These are phyloP conservation scores for Aspergillus sergii DNA, from an alignment of 2,329 filamentous ascomycete genomes.

Conservation along the genomic window DNA sequence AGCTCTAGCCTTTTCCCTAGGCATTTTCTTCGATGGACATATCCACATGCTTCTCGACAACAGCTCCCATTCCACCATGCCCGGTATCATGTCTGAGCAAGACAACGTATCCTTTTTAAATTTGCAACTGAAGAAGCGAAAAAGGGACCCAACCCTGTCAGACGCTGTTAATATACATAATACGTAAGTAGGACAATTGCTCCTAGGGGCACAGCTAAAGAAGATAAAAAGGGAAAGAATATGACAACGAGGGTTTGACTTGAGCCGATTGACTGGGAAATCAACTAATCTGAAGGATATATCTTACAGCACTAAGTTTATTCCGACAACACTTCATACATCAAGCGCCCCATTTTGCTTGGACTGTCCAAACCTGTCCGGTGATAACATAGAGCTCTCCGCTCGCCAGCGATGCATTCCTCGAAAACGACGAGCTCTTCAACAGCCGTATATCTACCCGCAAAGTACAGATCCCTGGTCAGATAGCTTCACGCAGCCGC, in stretches of 20 bases:
- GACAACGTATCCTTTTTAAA: constrained; percentile 5
- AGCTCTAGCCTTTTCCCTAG: not conserved
- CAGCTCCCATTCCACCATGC: constrained; percentile 12
- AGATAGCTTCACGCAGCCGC: not conserved
- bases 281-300: not conserved
- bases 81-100: constrained; percentile 14
- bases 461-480: constrained; percentile 11
- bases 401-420: constrained; percentile 13
- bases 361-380: constrained; percentile 12
- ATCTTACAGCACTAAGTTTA: constrained; percentile 10
- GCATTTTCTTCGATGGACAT: constrained; percentile 7
- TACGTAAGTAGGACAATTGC: constrained; percentile 14
- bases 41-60: constrained; percentile 2
- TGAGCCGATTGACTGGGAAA: not conserved
- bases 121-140: constrained; percentile 28
- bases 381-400: constrained; percentile 15
- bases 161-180: constrained; percentile 17
- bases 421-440: constrained; percentile 21
- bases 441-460: constrained; percentile 20
- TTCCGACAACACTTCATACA: constrained; percentile 19
- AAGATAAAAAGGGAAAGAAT: not conserved
- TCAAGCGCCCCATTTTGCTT: constrained; percentile 18
- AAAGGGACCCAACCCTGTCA: constrained; percentile 23
- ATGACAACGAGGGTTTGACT: not conserved
- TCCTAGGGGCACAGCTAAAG: not conserved